Evolutionary conservation across 2,329 filamentous ascomycete species (phyloP).

Genomic region (Penicillium olsonii): DNA sequence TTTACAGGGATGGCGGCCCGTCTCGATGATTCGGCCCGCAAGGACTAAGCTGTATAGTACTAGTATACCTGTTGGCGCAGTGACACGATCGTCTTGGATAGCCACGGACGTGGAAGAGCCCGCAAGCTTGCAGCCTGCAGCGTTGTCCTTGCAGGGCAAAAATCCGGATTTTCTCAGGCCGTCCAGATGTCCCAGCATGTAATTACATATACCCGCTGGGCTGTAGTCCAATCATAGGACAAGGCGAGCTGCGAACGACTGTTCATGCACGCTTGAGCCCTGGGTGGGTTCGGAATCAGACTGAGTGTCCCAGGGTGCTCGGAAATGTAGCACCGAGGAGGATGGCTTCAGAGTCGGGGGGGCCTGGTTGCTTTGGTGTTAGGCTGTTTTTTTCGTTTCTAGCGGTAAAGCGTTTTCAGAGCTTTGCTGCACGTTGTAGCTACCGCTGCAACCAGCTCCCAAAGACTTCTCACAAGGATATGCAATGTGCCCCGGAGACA

Average conservation of each 20-base stretch:
- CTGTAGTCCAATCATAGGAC: background rate
- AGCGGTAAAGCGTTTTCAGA: background rate
- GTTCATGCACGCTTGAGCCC: constrained; percentile 23
- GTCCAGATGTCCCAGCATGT: constrained; percentile 1
- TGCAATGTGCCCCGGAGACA: background rate
- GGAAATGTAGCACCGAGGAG: constrained; percentile 1
- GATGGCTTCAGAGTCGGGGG: background rate
- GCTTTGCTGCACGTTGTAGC: background rate
- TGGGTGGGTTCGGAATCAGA: constrained; percentile 1
- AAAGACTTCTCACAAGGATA: constrained; percentile 3
- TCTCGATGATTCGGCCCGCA: constrained; percentile 1
- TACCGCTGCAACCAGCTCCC: background rate
- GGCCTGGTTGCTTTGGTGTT: background rate
- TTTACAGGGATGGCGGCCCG: background rate
- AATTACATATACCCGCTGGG: constrained; percentile 1
- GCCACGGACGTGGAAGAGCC: background rate
- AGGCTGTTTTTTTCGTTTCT: too few relatives aligned
- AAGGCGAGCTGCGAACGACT: constrained; percentile 14
- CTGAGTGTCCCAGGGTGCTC: background rate
- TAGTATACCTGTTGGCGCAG: constrained; percentile 4
- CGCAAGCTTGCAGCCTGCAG: background rate
- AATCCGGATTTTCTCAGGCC: background rate
- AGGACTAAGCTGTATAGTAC: constrained; percentile 3
- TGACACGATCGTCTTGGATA: background rate
- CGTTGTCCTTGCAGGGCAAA: constrained; percentile 5